Evolutionary conservation across 140 eudicot genomes (phyloP), one percentile per base, ranked within the genome.

Genomic region (Oenanthe javanica): DNA sequence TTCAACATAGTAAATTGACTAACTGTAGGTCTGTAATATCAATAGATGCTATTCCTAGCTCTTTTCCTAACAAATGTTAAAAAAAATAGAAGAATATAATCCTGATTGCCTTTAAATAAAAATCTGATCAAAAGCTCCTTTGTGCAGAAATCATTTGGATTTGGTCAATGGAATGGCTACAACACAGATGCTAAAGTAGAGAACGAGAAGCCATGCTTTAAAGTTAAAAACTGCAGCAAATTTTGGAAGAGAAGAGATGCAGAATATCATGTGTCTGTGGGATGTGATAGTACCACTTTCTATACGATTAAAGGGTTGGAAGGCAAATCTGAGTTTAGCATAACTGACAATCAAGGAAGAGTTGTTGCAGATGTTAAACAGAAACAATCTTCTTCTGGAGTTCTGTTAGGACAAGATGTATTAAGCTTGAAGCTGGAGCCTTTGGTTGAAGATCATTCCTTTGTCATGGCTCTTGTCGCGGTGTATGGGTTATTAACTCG

Each of bases 391-490:
- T 79, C 90, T 55, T 77, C 76, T 1, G 97, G 96, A 38, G 90
- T 89, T 79, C 75, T 51, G 67, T 84, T 91, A 81, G 97, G 97
- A 16, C 84, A 89, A 46, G 98, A 93, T 69, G 97, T 93, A 59
- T 73, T 93, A 31, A 83, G 82, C 40, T 83, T 93, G 83, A 85
- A 82, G 15, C 81, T 93, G 72, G 97, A 88, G 79, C 88, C 93
- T 77, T 74, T 64, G 9, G 89, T 87, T 40, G 96, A 42, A n/a
- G 51, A 93, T 85, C 93, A 84, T 79, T 83, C 96, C 52, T 83
- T 91, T 0, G 78, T 93, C 49, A 86, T 93, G 89, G 93, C 98
- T 52, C 85, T 93, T 82, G 92, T 88, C 6, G 91, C 93, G 0
- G 89, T 89, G 42, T 84, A 88, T 67, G 93, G 93, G 16, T 86